phyloP scores from a whole-genome alignment of 2,329 filamentous ascomycete genomes.

The Septoria linicola region DNA sequence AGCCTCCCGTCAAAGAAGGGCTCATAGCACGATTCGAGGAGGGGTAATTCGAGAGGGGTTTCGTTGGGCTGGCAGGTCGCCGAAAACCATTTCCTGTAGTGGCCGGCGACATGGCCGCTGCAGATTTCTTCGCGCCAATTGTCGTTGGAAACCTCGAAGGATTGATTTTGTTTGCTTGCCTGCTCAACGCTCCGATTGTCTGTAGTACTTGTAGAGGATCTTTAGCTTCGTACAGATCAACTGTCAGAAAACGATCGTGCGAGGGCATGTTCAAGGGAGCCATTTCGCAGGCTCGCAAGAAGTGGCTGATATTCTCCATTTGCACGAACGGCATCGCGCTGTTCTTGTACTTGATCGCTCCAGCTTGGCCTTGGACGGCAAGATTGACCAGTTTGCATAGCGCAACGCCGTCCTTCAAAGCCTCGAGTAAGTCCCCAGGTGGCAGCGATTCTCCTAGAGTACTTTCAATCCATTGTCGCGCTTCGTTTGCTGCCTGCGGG shows the following conservation, averaged over 20 bases:
- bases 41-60: conserved; percentile 33
- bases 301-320: conserved; percentile 99
- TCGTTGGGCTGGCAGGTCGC: conserved; percentile 29
- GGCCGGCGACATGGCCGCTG: conserved; percentile 40
- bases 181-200: conserved; percentile 87
- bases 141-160: conserved; percentile 70
- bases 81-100: conserved; percentile 25
- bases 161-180: conserved; percentile 73
- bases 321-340: conserved; percentile 97
- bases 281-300: conserved; percentile 81
- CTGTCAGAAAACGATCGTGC: conserved; percentile 94
- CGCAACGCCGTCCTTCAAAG: conserved; percentile 84
- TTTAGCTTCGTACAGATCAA: conserved; percentile 93
- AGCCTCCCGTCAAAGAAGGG: conserved; percentile 50
- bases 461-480: conserved; percentile 79
- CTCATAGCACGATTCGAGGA: conserved; percentile 42
- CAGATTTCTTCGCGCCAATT: conserved; percentile 70
- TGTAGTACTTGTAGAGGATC: conserved; percentile 95
- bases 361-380: conserved; percentile 69
- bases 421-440: conserved; percentile 74
- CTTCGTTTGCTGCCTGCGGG: conserved; percentile 82
- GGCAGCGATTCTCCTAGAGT: conserved; percentile 71
- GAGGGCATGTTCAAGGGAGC: conserved; percentile 83
- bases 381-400: conserved; percentile 93
- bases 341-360: conserved; percentile 83